A percentile compares a stretch with the other conserved stretches of the same genome.
Evolutionary conservation across 192 early-diverging fungal species (phyloP).

Genomic region (Entomortierella parvispora): DNA sequence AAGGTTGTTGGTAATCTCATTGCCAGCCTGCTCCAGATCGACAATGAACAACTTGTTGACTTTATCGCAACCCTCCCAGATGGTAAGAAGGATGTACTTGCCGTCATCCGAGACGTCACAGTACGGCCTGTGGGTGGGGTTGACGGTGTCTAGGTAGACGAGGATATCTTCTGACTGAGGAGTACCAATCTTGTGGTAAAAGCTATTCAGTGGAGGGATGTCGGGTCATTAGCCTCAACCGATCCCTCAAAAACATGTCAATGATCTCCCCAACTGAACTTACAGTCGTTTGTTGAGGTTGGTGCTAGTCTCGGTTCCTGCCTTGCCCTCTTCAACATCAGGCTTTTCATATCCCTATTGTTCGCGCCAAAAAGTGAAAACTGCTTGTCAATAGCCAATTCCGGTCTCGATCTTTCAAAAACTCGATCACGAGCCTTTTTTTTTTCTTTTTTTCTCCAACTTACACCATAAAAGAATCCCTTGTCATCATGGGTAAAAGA

Average conservation of each 20-base stretch:
- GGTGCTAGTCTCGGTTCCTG: constrained; percentile 11
- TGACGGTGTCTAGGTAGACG: constrained; percentile 55
- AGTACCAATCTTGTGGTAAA: constrained; percentile 64
- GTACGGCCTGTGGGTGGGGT: constrained; percentile 53
- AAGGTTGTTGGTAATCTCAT: constrained; percentile 12
- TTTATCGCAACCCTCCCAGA: constrained; percentile 54
- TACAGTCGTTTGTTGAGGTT: constrained; percentile 14
- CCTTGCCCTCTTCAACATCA: constrained; percentile 3
- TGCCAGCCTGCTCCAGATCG: constrained; percentile 29
- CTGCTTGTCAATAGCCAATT: too few relatives aligned
- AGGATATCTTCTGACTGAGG: constrained; percentile 65
- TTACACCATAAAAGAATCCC: constrained; percentile 72
- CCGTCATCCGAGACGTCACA: constrained; percentile 60
- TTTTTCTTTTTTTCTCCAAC: too few relatives aligned
- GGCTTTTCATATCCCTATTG: constrained; percentile 13
- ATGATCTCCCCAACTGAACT: neutral
- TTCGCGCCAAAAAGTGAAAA: too few relatives aligned
- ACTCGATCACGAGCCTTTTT: too few relatives aligned
- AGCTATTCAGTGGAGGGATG: too few relatives aligned
- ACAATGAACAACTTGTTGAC: constrained; percentile 54
- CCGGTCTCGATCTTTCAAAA: too few relatives aligned
- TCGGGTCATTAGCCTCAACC: too few relatives aligned
- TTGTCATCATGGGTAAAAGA: constrained; percentile 70
- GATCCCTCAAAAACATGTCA: neutral
- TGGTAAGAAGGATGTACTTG: constrained; percentile 62